phyloP scores from a whole-genome alignment of 2,329 filamentous ascomycete species.

The Alternaria conjuncta region DNA sequence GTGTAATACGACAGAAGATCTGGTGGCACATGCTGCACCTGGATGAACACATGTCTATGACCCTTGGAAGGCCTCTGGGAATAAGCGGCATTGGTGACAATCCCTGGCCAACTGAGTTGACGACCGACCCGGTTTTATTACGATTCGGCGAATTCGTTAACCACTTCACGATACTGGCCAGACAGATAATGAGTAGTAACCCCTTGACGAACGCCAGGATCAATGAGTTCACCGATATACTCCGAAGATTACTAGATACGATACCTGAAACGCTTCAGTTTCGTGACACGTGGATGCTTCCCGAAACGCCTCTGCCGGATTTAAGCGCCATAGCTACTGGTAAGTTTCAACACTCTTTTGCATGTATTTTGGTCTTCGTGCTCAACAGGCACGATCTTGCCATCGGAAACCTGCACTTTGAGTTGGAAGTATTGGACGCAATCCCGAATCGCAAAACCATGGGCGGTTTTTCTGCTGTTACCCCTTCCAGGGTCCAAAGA shows the following conservation, averaged over 20 bases:
- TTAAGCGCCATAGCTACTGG: conserved; percentile 54
- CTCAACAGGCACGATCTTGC: not conserved
- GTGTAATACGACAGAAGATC: conserved; percentile 51
- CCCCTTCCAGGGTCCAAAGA: not conserved
- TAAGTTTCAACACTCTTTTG: conserved; percentile 30
- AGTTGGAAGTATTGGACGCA: not conserved
- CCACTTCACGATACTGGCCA: conserved; percentile 56
- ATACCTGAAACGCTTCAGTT: conserved; percentile 57
- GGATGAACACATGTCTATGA: conserved; percentile 60
- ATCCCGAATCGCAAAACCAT: not conserved
- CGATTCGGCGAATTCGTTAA: conserved; percentile 55
- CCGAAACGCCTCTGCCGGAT: conserved; percentile 50
- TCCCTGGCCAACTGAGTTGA: conserved; percentile 54
- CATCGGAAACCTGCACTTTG: not conserved
- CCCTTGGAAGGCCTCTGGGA: conserved; percentile 56
- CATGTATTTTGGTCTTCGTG: not conserved
- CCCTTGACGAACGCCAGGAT: conserved; percentile 53
- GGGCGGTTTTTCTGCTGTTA: rapidly evolving
- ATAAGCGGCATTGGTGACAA: conserved; percentile 59
- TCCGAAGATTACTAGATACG: conserved; percentile 53
- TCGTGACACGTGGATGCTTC: conserved; percentile 52
- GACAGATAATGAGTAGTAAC: conserved; percentile 55
- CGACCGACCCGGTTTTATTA: conserved; percentile 53
- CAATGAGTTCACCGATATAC: conserved; percentile 55
- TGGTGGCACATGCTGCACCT: conserved; percentile 63